These are phyloP conservation scores for Tylopilus sp. DNA, from an alignment of 1,284 basidiomycete species.

Conservation along the genomic window DNA sequence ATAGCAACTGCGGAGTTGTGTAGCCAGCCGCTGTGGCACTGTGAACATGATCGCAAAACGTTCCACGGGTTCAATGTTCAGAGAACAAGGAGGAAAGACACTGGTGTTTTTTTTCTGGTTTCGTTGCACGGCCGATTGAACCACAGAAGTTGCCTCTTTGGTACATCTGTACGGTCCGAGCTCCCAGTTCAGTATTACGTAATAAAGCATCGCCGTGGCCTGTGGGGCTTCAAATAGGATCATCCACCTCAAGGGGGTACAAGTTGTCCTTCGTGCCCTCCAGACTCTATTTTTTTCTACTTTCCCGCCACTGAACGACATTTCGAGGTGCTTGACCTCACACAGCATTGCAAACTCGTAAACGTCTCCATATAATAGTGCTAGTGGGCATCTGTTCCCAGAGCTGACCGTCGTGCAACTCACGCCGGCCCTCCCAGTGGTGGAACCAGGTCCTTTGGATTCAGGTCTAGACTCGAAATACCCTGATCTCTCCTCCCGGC, in stretches of 20 bases:
- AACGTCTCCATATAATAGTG: not conserved
- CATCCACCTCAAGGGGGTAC: not conserved
- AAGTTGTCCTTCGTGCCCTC: not conserved
- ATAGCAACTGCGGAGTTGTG: not conserved
- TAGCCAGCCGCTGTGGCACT: not conserved
- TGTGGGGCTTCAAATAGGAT: conserved; percentile 12
- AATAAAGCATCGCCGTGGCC: not conserved
- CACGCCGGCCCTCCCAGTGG: conserved; percentile 15
- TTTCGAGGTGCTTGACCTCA: conserved; percentile 5
- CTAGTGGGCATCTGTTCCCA: conserved; percentile 11
- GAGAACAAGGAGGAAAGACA: not conserved
- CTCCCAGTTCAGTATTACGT: not conserved
- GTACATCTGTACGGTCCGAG: not conserved
- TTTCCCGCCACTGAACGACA: not conserved
- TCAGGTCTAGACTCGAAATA: conserved; percentile 6
- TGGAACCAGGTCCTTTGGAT: conserved; percentile 13
- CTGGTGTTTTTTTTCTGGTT: not conserved
- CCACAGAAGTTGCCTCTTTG: conserved; percentile 18
- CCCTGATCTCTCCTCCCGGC: conserved; percentile 1
- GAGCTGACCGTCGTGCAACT: not conserved
- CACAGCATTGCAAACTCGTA: not conserved
- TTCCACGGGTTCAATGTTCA: not conserved
- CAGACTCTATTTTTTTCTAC: not conserved
- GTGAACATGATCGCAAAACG: not conserved
- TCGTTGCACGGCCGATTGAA: not conserved